A percentile compares a stretch with the other conserved stretches of the same genome.
These are phyloP conservation scores for Fremontodendron californicum DNA, from an alignment of 345 rosid species.

Conservation along the genomic window DNA sequence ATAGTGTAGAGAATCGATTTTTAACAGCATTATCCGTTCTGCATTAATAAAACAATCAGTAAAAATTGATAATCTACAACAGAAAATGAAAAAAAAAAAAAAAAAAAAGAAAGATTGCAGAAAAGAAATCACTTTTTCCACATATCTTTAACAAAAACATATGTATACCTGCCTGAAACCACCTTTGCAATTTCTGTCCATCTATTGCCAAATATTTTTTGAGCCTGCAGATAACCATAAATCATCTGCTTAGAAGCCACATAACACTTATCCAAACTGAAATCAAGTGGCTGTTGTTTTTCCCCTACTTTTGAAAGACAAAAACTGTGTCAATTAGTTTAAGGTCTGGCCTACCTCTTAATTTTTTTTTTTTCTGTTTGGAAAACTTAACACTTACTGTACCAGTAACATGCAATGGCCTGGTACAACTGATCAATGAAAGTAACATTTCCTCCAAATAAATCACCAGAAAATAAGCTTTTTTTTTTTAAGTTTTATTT, in stretches of 20 bases:
- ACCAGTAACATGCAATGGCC: constrained; percentile 9
- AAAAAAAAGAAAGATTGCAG: neutral
- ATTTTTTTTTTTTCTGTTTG: constrained; percentile 14
- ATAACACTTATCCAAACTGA: constrained; percentile 13
- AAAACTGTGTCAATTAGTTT: constrained; percentile 15
- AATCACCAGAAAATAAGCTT: constrained; percentile 1
- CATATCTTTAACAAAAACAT: too few relatives aligned
- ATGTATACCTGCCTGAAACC: constrained; percentile 90
- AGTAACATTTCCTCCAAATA: neutral
- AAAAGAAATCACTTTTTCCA: neutral
- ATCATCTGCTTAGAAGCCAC: constrained; percentile 18
- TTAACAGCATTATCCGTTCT: constrained; percentile 99
- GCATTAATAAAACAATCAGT: constrained; percentile 23
- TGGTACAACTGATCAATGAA: constrained; percentile 8
- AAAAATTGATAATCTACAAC: neutral
- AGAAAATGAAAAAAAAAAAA: neutral
- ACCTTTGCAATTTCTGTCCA: constrained; percentile 99
- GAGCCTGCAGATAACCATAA: constrained; percentile 61
- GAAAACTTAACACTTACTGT: constrained; percentile 9
- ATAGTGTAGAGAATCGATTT: constrained; percentile 90
- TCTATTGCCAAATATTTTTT: constrained; percentile 86
- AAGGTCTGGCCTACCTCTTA: constrained; percentile 26
- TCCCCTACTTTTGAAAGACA: constrained; percentile 22
- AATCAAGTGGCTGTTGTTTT: constrained; percentile 6
- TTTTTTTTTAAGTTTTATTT: neutral